Evolutionary conservation across 2,329 filamentous ascomycete genomes (phyloP), one percentile per base, ranked within the genome.

Genomic region (Talaromyces pinophilus): DNA sequence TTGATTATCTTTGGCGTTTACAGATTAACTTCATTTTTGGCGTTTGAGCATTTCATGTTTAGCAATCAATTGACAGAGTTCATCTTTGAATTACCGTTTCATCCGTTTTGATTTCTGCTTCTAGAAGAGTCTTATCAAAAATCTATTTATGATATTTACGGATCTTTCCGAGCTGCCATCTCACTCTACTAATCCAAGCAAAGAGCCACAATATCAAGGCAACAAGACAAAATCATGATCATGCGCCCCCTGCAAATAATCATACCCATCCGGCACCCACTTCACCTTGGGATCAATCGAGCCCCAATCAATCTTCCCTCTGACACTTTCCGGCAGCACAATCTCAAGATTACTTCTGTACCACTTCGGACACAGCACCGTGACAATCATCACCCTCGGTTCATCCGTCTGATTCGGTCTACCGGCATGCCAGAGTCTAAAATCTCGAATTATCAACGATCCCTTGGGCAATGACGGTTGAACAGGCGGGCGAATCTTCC

Each of bases 381-480:
- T 73, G 30, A 74, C 76, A 62, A 82, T 75, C 82, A 84, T 84
- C 22, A 84, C 78, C 46, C 82, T 73, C 22, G 79, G 77, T 2
- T 79, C 74, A 15, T 76, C 67, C 1, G 76, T 77, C 50, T 72
- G 68, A 71, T 84, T 85, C n/a, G 82, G 81, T 76, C 80, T 82
- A 0, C 82, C 82, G 7, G 81, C 82, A 74, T 84, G 82, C 82
- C 82, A 84, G 38, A 85, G 74, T 3, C 82, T 73, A 59, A 84
- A 72, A 68, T 84, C 82, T 5, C 82, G 76, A 52, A 84, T 75
- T 46, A 83, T 70, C 28, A 85, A 72, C 30, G 78, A 79, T 0
- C 82, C 82, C 64, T 81, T 81, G 25, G 76, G 78, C 8, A 84
- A 74, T 4, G 64, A 70, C 0, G 78, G 78, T 72, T 82, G 80